Evolutionary conservation across 768 basidiomycete species (phyloP), one percentile per base, ranked within the genome.

Genomic region (Neoboletus brunneissimus): DNA sequence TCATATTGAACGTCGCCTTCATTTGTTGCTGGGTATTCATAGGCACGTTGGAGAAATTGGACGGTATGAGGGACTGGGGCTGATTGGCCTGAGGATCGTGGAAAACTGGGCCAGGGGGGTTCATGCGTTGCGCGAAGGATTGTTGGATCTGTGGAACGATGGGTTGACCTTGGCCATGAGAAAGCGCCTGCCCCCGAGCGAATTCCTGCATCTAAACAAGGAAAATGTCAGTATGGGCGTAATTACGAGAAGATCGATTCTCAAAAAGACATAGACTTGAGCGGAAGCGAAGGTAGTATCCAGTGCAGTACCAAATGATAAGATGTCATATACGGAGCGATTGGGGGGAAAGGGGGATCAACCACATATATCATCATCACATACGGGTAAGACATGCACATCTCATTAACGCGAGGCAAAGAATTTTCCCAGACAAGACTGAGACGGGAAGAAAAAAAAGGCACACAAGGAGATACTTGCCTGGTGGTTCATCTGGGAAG

Each of bases 191-290:
- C 55, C 64, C 75, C 58, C 79, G 73, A 54, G 77, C 58, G 51
- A 80, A 67, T 56, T 81, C 77, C 57, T 75, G 72, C 73, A 81
- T 78, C 75, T 79, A 63, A 56, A 65, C 56, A 50, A 60, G 57
- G 48, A 56, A 64, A 58, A 62, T 29, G 64, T 73, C 55, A 73
- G 64, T 20, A 47, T 31, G 54, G 51, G 53, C 55, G 56, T 62
- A 62, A 64, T 63, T 45, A 43, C 44, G 49, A 48, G 58, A 46
- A 49, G 52, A 41, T 42, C 38, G 31, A 37, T 34, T 52, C 55
- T 34, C 32, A 35, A 40, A 55, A 40, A 55, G 59, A 46, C 31
- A 54, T 58, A 25, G 48, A 40, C 49, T 55, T 34, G 44, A 25
- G 46, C 48, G 53, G 51, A 52, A 47, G 34, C 12, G 37, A 51